Percentiles rank a stretch among this genome's conserved stretches.
These are phyloP conservation scores for Brassica juncea DNA, from an alignment of 345 rosid genomes.

Conservation along the genomic window DNA sequence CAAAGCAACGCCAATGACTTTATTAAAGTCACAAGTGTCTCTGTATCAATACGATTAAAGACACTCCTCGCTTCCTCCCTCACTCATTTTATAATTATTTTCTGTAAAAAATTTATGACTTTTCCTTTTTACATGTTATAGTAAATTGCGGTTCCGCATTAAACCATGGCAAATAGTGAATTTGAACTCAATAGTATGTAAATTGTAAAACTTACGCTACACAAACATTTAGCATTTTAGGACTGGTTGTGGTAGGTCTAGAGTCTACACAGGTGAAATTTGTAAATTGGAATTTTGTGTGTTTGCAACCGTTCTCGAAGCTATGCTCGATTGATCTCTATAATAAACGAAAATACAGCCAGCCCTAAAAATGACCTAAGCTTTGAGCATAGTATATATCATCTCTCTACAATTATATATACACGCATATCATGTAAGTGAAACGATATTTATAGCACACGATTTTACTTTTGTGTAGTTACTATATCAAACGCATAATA, in stretches of 20 bases:
- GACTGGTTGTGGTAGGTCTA: not conserved
- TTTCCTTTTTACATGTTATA: not conserved
- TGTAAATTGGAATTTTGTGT: not conserved
- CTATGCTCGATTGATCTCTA: not conserved
- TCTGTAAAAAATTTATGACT: not conserved
- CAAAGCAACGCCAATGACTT: conserved; percentile 47
- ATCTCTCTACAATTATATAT: not conserved
- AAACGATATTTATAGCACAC: not conserved
- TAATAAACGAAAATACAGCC: not conserved
- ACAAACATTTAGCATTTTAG: not conserved
- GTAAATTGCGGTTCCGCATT: not conserved
- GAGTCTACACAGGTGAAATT: not conserved
- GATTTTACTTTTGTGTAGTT: not conserved
- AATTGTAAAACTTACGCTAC: not conserved
- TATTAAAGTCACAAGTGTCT: conserved; percentile 46
- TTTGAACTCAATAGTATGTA: not conserved
- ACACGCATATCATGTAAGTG: not conserved
- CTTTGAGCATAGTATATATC: not conserved
- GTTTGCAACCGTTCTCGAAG: not conserved
- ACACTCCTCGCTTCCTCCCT: conserved; percentile 28
- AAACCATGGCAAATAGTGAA: not conserved
- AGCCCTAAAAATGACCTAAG: no score
- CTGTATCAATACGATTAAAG: conserved; percentile 43
- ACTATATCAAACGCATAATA: not conserved
- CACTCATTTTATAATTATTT: not conserved